Evolutionary conservation across 2,329 filamentous ascomycete genomes (phyloP), one percentile per base, ranked within the genome.

Genomic region (Apiospora pterosperma): DNA sequence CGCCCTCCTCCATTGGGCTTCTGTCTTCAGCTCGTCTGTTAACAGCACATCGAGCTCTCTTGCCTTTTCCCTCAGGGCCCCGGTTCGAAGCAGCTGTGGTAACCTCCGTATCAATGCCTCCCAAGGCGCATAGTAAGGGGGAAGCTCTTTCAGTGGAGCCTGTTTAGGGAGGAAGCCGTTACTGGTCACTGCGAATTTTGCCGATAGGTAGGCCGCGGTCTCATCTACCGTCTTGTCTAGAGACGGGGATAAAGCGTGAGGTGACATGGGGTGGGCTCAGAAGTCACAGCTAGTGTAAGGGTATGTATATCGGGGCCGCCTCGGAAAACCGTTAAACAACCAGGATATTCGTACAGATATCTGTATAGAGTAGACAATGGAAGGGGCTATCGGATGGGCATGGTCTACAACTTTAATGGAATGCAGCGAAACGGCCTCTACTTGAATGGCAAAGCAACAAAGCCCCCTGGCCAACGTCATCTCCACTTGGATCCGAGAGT

Each of bases 51-150:
- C 90, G n/a, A 97, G 79, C 4, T 79, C 74, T 55, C 90, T 83
- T 12, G 96, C 84, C 5, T 86, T 82, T 0, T 82, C 76, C 44
- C 91, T 86, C 38, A 97, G 80, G 41, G 86, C 82, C 69, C 85
- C 86, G 65, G 84, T 85, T 28, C 90, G 79, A 34, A 97, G 82
- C 8, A 93, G 78, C 0, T 80, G 77, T 36, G 94, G 89, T 5
- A 97, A 80, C 62, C 91, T 88, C 21, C 84, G 81, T 2, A 89
- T 84, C 2, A 96, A 77, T 0, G 84, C 77, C 75, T 97, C 93
- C 94, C 93, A 97, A 36, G 89, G 87, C 48, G 85, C 80, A 72
- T 96, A 97, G 78, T 95, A 96, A 0, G 85, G 71, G 69, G 92
- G 85, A 4, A 97, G 82, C 21, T 78, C 71, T 23, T 85, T 81